phyloP scores from a whole-genome alignment of 345 rosid species.

The Cardamine chenopodiifolia region DNA sequence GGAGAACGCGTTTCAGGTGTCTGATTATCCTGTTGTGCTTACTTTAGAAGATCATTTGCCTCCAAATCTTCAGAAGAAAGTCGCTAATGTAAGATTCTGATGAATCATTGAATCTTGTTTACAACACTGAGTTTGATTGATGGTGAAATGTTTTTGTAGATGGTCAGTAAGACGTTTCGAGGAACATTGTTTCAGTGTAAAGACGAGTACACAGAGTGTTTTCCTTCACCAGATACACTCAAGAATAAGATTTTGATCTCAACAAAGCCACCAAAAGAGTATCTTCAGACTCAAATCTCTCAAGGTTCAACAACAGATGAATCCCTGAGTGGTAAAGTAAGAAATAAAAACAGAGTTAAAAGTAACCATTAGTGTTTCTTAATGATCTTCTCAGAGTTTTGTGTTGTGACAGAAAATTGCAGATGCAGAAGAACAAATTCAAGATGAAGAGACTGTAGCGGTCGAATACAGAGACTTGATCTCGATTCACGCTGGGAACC shows the following conservation, averaged over 20 bases:
- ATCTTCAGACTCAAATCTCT: slow-evolving; percentile 45
- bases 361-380: background rate
- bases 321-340: slow-evolving; percentile 30
- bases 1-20: slow-evolving; percentile 61
- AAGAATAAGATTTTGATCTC: slow-evolving; percentile 69
- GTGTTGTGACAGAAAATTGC: slow-evolving; percentile 43
- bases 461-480: slow-evolving; percentile 59
- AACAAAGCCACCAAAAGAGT: slow-evolving; percentile 85
- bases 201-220: slow-evolving; percentile 44
- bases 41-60: slow-evolving; percentile 83
- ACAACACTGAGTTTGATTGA: background rate
- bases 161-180: slow-evolving; percentile 58
- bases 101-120: background rate
- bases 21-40: slow-evolving; percentile 81
- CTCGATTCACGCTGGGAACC: slow-evolving; percentile 76
- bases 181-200: slow-evolving; percentile 48
- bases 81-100: slow-evolving; percentile 56
- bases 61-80: slow-evolving; percentile 62
- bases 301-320: slow-evolving; percentile 38
- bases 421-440: slow-evolving; percentile 41
- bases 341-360: background rate
- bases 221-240: slow-evolving; percentile 73
- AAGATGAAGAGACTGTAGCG: slow-evolving; percentile 45
- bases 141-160: slow-evolving; percentile 42
- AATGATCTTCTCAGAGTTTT: slow-evolving; percentile 1